Evolutionary conservation across 805 yeast genomes (phyloP).

Genomic region (Yamadazyma endophytica): DNA sequence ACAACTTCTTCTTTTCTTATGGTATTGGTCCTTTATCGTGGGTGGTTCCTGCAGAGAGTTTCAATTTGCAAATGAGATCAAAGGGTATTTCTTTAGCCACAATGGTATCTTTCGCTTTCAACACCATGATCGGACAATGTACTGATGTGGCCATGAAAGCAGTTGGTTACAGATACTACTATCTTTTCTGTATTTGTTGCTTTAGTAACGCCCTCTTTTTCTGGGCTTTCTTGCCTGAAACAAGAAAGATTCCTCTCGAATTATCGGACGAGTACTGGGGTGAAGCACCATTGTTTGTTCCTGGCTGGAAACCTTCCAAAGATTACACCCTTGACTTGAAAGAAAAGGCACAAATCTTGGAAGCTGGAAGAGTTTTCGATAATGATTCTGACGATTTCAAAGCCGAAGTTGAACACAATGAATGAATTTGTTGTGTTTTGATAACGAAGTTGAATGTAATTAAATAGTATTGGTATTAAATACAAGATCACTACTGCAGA

Average conservation of each 20-base stretch:
- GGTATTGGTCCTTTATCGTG: slow-evolving; percentile 34
- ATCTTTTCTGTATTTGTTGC: slow-evolving; percentile 19
- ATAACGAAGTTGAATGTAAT: too few relatives aligned
- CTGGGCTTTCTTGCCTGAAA: slow-evolving; percentile 30
- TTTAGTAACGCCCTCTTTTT: slow-evolving; percentile 22
- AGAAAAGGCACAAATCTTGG: slow-evolving; percentile 8
- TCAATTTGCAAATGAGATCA: slow-evolving; percentile 37
- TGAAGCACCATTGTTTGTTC: slow-evolving; percentile 12
- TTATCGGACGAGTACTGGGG: slow-evolving; percentile 12
- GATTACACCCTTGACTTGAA: slow-evolving; percentile 11
- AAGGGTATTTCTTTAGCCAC: slow-evolving; percentile 27
- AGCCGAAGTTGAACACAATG: slow-evolving; percentile 14
- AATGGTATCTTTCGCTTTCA: slow-evolving; percentile 26
- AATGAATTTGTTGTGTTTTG: too few relatives aligned
- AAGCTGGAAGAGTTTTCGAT: slow-evolving; percentile 14
- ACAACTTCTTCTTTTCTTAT: slow-evolving; percentile 30
- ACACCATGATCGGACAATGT: slow-evolving; percentile 31
- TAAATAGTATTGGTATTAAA: too few relatives aligned
- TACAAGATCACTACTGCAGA: too few relatives aligned
- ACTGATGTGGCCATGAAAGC: slow-evolving; percentile 20
- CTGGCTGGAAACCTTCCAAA: slow-evolving; percentile 13
- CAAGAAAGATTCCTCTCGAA: slow-evolving; percentile 16
- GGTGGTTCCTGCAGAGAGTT: slow-evolving; percentile 36
- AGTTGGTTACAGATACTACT: slow-evolving; percentile 19
- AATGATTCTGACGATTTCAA: slow-evolving; percentile 31